Evolutionary conservation across 352 stramenopile genomes (phyloP), one percentile per base, ranked within the genome.

Genomic region (Globisporangium spinosum): DNA sequence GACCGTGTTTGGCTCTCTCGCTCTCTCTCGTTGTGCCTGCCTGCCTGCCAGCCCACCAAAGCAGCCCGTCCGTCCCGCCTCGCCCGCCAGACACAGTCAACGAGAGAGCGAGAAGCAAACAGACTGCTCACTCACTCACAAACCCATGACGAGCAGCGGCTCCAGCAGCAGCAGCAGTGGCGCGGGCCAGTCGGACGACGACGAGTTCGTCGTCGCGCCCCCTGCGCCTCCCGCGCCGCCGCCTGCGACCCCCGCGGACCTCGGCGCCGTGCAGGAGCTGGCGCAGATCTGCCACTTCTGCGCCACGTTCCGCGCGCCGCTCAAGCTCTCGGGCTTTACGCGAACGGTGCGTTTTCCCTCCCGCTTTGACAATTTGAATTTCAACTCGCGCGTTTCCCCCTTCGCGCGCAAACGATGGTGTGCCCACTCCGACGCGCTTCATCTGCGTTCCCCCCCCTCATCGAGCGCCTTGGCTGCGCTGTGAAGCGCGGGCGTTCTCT

Each of bases 221-320:
- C 56, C 59, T 20, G 35, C 56, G 29, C 56, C 70, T 20, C 43
- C 38, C 12, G 13, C 45, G 15, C 35, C 43, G 38, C 64, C 56
- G 7, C 25, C 64, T 55, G 65, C 62, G 57, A 62, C 68, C 34
- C 69, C 73, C 54, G 58, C 70, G 1, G 62, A 75, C 62, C 74
- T 91, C 62, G 25, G 68, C 25, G 68, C 74, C 35, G 69, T 70
- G 34, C 71, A 81, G 20, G 83, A 89, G 65, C 70, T 95, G 58
- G 85, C 87, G 51, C 85, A 93, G 74, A 77, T 89, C 58, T 87
- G 78, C 65, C 78, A 89, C 65, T 95, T 95, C 81, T 92, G 85
- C 63, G 43, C 72, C 62, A 83, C 82, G 15, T 95, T 95, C 71
- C 83, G 82, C 62, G 62, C 69, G 73, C 83, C 84, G 34, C 70